Percentiles rank a stretch among this genome's conserved stretches.
Evolutionary conservation across 805 yeast genomes (phyloP).

Genomic region (Metahyphopichia silvanorum): DNA sequence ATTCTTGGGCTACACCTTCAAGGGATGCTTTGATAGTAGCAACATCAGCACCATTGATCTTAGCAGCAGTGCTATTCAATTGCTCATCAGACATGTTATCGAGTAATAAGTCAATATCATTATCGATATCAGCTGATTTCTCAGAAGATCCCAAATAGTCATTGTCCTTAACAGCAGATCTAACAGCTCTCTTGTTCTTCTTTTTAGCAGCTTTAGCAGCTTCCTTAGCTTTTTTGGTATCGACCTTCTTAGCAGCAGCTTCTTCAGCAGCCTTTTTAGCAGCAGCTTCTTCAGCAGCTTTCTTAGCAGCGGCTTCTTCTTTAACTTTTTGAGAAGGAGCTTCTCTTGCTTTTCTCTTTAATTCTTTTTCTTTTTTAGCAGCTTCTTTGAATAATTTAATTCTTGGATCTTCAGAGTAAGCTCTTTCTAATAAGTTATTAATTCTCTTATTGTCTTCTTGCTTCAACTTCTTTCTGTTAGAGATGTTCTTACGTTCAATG

Average conservation of each 20-base stretch:
- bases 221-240: slow-evolving; percentile 82
- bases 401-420: slow-evolving; percentile 89
- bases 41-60: slow-evolving; percentile 55
- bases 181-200: slow-evolving; percentile 90
- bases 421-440: slow-evolving; percentile 82
- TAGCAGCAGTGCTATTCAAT: slow-evolving; percentile 70
- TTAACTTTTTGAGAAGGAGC: slow-evolving; percentile 97
- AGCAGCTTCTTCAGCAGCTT: slow-evolving; percentile 84
- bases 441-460: slow-evolving; percentile 93
- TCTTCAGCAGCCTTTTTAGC: slow-evolving; percentile 74
- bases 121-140: slow-evolving; percentile 64
- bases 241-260: slow-evolving; percentile 56
- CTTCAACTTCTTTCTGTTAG: slow-evolving; percentile 95
- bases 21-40: slow-evolving; percentile 61
- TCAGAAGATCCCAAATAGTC: slow-evolving; percentile 80
- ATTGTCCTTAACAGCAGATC: slow-evolving; percentile 78
- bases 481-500: slow-evolving; percentile 94
- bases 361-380: slow-evolving; percentile 92
- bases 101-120: slow-evolving; percentile 75
- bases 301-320: slow-evolving; percentile 80
- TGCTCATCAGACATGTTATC: slow-evolving; percentile 78
- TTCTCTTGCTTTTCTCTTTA: slow-evolving; percentile 95
- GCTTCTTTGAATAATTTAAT: slow-evolving; percentile 88
- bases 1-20: slow-evolving; percentile 50
- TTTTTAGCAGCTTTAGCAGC: slow-evolving; percentile 96